Conservation (phyloP, 2,329 filamentous ascomycete genomes). For the Aspergillus ruber region DNA sequence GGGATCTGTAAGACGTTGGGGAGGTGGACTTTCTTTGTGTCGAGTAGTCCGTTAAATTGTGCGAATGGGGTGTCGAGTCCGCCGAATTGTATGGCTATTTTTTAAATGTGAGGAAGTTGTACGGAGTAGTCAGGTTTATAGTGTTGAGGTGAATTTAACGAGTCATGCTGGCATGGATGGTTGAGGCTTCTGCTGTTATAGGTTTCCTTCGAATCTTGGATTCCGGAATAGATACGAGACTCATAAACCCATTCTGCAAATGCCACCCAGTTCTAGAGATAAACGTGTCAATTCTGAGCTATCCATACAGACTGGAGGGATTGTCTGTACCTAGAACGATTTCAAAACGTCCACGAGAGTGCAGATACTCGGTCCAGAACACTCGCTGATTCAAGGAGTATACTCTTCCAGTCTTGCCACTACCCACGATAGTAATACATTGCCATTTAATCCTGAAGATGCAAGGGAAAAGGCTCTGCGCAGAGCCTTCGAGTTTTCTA, state of each 20-base stretch:
- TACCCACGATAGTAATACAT: not conserved
- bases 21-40: constrained; percentile 34
- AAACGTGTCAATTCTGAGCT: too few relatives aligned
- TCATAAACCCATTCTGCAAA: too few relatives aligned
- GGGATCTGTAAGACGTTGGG: constrained; percentile 25
- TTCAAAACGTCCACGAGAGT: not conserved
- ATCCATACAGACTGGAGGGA: too few relatives aligned
- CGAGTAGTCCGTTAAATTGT: constrained; percentile 36
- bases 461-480: not conserved
- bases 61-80: constrained; percentile 35
- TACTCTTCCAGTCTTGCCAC: not conserved
- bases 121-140: too few relatives aligned
- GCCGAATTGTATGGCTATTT: constrained; percentile 40
- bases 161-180: too few relatives aligned
- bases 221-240: too few relatives aligned
- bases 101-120: constrained; percentile 15
- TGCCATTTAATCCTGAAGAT: not conserved
- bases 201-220: too few relatives aligned
- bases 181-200: too few relatives aligned
- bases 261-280: too few relatives aligned
- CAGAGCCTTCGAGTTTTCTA: not conserved
- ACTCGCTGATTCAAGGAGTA: not conserved
- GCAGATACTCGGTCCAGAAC: not conserved
- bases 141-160: too few relatives aligned
- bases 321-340: too few relatives aligned